Evolutionary conservation across 495 filamentous ascomycete species (phyloP).

Genomic region (Annulohypoxylon maeteangense): DNA sequence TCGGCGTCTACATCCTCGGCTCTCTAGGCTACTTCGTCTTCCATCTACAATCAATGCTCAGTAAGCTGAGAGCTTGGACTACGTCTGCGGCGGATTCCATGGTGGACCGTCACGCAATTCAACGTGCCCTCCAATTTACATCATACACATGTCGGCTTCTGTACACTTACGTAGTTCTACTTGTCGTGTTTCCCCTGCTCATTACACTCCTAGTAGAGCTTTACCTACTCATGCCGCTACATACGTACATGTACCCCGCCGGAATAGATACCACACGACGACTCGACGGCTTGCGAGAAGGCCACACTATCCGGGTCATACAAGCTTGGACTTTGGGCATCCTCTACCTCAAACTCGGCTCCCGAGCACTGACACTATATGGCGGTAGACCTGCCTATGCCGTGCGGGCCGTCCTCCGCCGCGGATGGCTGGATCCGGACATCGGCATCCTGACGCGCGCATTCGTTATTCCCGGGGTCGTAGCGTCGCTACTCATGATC

Average conservation of each 20-base stretch:
- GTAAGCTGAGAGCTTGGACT: conserved; percentile 47
- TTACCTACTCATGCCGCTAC: conserved; percentile 87
- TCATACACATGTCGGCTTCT: conserved; percentile 59
- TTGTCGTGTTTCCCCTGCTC: conserved; percentile 82
- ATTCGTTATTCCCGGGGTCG: conserved; percentile 77
- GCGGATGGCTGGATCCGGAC: conserved; percentile 86
- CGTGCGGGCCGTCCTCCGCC: conserved; percentile 76
- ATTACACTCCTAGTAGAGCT: conserved; percentile 85
- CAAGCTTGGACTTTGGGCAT: conserved; percentile 95
- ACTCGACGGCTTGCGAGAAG: conserved; percentile 27
- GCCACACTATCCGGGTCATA: conserved; percentile 84
- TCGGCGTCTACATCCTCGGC: conserved; percentile 83
- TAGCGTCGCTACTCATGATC: conserved; percentile 69
- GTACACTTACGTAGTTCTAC: conserved; percentile 78
- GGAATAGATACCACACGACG: conserved; percentile 52
- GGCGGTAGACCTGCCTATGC: conserved; percentile 76
- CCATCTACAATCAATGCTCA: conserved; percentile 61
- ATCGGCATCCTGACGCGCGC: conserved; percentile 79
- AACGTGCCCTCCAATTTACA: conserved; percentile 38
- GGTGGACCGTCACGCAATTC: conserved; percentile 50
- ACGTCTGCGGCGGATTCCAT: conserved; percentile 41
- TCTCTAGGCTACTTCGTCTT: conserved; percentile 67
- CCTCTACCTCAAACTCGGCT: conserved; percentile 88
- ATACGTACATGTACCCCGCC: conserved; percentile 75
- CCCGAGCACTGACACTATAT: conserved; percentile 71